phyloP scores from a whole-genome alignment of 306 rosid species.

The Cucumis hystrix region DNA sequence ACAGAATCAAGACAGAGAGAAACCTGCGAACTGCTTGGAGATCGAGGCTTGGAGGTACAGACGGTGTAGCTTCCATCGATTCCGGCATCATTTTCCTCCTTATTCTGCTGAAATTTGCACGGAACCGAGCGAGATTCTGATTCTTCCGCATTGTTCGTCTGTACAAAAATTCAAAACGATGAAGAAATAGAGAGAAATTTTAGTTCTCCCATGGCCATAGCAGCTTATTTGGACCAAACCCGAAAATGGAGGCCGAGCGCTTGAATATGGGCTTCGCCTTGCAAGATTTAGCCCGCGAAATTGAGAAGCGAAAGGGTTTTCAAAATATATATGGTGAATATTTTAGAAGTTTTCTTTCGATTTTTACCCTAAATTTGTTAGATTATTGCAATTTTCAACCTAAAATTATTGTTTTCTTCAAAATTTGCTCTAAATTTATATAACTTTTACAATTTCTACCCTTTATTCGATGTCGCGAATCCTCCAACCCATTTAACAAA shows the following conservation, averaged over 20 bases:
- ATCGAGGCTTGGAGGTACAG: constrained; percentile 16
- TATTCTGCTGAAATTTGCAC: background rate
- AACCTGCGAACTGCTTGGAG: constrained; percentile 35
- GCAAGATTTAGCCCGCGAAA: constrained; percentile 1
- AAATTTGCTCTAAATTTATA: background rate
- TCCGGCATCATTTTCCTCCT: constrained; percentile 1
- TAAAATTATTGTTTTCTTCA: background rate
- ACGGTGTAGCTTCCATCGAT: constrained; percentile 19
- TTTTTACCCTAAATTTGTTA: background rate
- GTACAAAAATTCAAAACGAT: background rate
- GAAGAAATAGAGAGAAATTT: background rate
- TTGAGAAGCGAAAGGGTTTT: background rate
- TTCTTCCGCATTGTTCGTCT: background rate
- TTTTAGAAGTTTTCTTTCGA: background rate
- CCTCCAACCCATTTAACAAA: no score
- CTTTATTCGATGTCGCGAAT: no score
- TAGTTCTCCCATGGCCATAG: background rate
- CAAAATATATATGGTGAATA: background rate
- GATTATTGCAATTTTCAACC: background rate
- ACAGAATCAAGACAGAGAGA: constrained; percentile 6
- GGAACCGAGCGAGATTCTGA: background rate
- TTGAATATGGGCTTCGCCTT: background rate
- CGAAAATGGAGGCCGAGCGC: background rate
- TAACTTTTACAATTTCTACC: background rate
- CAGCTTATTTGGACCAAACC: background rate